A percentile compares a stretch with the other conserved stretches of the same genome.
Evolutionary conservation across 306 rosid species (phyloP).

Genomic region (Aeschynomene evenia): DNA sequence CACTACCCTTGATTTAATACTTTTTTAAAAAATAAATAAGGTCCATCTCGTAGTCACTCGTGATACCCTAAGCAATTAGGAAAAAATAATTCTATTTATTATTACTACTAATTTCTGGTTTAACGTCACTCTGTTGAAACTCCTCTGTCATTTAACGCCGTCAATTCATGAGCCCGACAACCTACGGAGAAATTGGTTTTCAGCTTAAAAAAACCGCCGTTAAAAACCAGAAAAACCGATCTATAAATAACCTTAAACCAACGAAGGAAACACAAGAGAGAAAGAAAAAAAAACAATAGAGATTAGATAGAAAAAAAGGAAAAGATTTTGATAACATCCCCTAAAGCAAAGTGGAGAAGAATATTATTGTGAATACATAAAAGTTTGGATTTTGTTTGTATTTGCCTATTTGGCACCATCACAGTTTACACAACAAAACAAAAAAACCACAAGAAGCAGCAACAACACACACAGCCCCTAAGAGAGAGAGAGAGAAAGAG

Average conservation of each 20-base stretch:
- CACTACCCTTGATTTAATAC: too few species aligned
- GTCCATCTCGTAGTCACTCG: too few species aligned
- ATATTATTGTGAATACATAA: constrained; percentile 37
- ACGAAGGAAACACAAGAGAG: neutral
- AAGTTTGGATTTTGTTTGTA: constrained; percentile 38
- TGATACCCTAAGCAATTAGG: too few species aligned
- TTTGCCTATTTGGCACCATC: constrained; percentile 36
- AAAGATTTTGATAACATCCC: constrained; percentile 21
- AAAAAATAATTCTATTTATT: too few species aligned
- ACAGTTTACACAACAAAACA: constrained; percentile 12
- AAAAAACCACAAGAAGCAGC: constrained; percentile 31
- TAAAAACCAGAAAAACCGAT: constrained; percentile 34
- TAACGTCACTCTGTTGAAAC: constrained; percentile 21
- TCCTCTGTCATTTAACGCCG: constrained; percentile 34
- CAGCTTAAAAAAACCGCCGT: constrained; percentile 32
- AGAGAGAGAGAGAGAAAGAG: neutral
- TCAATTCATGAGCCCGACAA: neutral
- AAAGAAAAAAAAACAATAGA: neutral
- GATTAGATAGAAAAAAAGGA: neutral
- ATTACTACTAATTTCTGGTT: neutral
- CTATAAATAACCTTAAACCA: constrained; percentile 49
- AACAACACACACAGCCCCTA: constrained; percentile 14
- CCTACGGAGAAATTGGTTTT: neutral
- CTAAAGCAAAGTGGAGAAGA: constrained; percentile 43
- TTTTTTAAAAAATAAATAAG: too few species aligned